Evolutionary conservation across 2,329 filamentous ascomycete genomes (phyloP), one percentile per base, ranked within the genome.

Genomic region (Didymella arachidicola): DNA sequence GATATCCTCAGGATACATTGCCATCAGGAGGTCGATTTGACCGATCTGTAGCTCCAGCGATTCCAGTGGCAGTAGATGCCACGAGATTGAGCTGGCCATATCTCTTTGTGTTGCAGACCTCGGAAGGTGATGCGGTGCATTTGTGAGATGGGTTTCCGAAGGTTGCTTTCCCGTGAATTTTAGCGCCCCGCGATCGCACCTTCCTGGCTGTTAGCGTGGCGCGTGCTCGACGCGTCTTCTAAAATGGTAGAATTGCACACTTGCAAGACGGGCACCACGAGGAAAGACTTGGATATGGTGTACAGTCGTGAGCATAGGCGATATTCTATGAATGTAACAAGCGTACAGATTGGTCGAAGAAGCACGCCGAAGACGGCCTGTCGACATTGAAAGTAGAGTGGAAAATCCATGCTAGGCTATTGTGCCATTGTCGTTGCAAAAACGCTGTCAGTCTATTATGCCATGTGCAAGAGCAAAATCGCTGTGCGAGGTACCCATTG

Each of bases 1-100:
- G 6, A 65, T 52, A 7, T 72, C 68, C 4, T 67, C 66, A 4
- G 66, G 69, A 38, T 72, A 73, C 70, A 73, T 73, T 2, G 70
- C 68, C 32, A 67, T 52, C 25, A 73, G 41, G 16, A 73, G 63
- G 48, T 73, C 70, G 38, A 73, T 62, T 45, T 71, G 69, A 25
- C 68, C 68, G 25, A 73, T 62, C 22, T 73, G 70, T 3, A 71
- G 62, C 58, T 73, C 70, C 12, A 73, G 39, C 7, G 71, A 51
- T 4, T 69, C 66, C 2, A 45, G 52, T 8, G 70, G 70, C 11
- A 73, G 57, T 2, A 68, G 30, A 6, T 64, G 57, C 62, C 66
- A 70, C 61, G 46, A 41, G 12, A 16, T 12, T 5, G 48, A 8
- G 11, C n/a, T 41, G 12, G 48, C 22, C 54, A 63, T 61, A 16